Evolutionary conservation across 805 yeast genomes (phyloP), one percentile per base, ranked within the genome.

Genomic region (Lachancea nothofagi): DNA sequence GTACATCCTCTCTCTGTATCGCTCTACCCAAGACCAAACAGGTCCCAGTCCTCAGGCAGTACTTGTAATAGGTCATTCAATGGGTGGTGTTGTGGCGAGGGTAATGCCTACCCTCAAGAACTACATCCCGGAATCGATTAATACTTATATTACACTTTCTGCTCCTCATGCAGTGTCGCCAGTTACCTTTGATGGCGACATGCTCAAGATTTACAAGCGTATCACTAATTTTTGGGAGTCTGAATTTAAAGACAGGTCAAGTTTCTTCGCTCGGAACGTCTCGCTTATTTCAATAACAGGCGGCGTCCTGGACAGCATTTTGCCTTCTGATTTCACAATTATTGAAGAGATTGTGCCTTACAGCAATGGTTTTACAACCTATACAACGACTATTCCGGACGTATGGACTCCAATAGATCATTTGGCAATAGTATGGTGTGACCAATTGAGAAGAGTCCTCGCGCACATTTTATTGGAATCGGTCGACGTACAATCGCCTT

Each of bases 371-470:
- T 79, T 90, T 44, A 78, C 94, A 0, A 84, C 82, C 0, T 85
- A 77, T 50, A 76, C 96, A 0, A 79, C 93, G 0, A 89, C 95
- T 1, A 82, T 90, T 8, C 96, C 96, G 0, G 72, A 71, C 2
- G 96, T 90, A 1, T 90, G 97, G 95, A 80, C 96, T 0, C 83
- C 96, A 1, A 79, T 88, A 29, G 97, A 90, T 60, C 98, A 90
- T 64, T 70, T 87, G 47, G 97, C 97, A 0, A 80, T 93, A 34
- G 95, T 90, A 2, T 90, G 98, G 98, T 90, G 98, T 62, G 84
- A 80, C 45, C 97, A 90, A 59, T 64, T 89, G 27, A 71, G 97
- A 38, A 68, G 73, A 38, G 74, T 71, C 12, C 48, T 90, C 1
- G 80, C 85, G 7, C 64, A 64, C 36, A 65, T 79, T 0, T 54